A percentile compares a stretch with the other conserved stretches of the same genome.
Conservation (phyloP, 306 rosid genomes). For the Dalbergia cochinchinensis region DNA sequence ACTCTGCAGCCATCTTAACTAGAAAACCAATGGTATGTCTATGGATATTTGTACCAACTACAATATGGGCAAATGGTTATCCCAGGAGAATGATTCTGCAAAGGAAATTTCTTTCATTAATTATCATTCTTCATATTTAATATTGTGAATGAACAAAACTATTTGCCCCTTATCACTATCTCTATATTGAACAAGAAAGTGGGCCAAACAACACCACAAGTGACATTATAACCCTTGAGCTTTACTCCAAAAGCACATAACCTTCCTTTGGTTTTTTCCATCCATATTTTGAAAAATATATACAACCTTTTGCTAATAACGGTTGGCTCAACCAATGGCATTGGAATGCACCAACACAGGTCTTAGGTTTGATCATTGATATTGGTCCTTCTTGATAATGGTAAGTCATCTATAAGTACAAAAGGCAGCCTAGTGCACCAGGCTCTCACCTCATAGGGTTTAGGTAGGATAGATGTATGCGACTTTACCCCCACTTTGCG, state of each 20-base stretch:
- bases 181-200: too few species aligned
- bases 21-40: neutral
- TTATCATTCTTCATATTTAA: neutral
- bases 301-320: neutral
- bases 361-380: neutral
- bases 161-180: too few species aligned
- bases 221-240: too few species aligned
- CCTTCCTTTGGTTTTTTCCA: too few species aligned
- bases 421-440: too few species aligned
- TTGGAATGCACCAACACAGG: neutral
- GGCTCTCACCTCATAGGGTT: too few species aligned
- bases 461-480: too few species aligned
- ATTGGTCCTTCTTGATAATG: neutral
- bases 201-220: neutral
- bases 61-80: neutral
- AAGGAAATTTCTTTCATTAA: neutral
- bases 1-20: slow-evolving; percentile 13
- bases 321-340: neutral
- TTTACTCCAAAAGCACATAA: too few species aligned
- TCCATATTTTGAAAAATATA: neutral
- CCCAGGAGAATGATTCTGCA: neutral
- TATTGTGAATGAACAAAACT: neutral
- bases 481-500: too few species aligned
- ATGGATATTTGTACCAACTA: slow-evolving; percentile 8
- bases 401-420: too few species aligned